phyloP scores from a whole-genome alignment of 164 flowering plant genomes.

The Chimonanthus salicifolius region DNA sequence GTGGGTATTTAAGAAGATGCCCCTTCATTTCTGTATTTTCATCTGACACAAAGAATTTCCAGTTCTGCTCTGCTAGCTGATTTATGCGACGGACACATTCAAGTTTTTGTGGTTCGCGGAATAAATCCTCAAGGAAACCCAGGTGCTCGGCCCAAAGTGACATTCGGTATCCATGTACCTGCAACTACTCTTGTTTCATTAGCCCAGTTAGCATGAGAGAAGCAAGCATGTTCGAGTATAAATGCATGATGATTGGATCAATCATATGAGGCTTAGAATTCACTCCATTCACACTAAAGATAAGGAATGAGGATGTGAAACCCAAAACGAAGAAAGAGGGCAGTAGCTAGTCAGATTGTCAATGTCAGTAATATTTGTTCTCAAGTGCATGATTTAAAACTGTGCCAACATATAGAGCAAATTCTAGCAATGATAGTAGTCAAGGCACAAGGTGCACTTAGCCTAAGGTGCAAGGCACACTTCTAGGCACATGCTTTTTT shows the following conservation, averaged over 20 bases:
- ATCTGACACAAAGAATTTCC: constrained; percentile 35
- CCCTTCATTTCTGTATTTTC: constrained; percentile 43
- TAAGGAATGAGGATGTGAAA: no score
- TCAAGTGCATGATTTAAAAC: no score
- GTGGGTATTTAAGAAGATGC: constrained; percentile 59
- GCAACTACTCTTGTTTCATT: neutral
- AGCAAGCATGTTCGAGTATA: neutral
- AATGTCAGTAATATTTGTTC: no score
- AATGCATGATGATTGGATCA: neutral
- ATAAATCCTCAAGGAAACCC: constrained; percentile 40
- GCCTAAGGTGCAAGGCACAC: no score
- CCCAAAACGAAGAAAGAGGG: no score
- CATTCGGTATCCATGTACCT: constrained; percentile 76
- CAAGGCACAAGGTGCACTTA: no score
- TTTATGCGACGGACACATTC: constrained; percentile 48
- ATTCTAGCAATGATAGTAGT: no score
- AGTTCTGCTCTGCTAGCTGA: constrained; percentile 39
- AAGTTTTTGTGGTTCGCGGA: constrained; percentile 32
- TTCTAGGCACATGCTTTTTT: no score
- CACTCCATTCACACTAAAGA: neutral
- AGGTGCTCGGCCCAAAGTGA: constrained; percentile 79
- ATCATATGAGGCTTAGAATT: no score
- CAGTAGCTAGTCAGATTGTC: no score
- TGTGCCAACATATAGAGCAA: no score
- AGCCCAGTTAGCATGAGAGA: neutral